Base-by-base conservation (phyloP, 2,329 filamentous ascomycete species). In the Trichoderma polysporum region DNA sequence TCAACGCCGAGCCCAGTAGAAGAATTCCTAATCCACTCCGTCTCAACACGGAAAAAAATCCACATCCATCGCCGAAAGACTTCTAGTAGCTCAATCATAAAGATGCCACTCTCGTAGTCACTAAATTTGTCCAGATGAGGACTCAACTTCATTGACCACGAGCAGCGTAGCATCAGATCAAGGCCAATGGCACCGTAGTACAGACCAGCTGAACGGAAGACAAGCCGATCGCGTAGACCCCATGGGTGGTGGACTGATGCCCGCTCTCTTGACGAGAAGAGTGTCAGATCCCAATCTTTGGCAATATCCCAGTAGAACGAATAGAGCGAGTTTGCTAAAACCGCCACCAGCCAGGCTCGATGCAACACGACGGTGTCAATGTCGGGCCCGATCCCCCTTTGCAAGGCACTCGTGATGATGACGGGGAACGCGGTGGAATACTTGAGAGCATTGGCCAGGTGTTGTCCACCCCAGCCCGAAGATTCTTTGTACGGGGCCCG, bases 251-350 rank as follows among this genome's bases (percentile, higher is more conserved):
- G 87, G 1, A 85, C 84, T 12, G 85, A 83, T 70, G 83, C 83
- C 69, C 90, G 86, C 69, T 87, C 83, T 41, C 79, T 79, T 1
- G 83, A 77, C 2, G 90, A 87, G 75, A 98, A 91, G 15, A 98
- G 84, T 0, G 91, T 92, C 69, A 99, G 84, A 75, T 98, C 95
- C 95, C 95, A 99, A 82, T 99, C 95, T 81, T 94, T 95, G 65
- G 92, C 86, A 33, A 98, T 89, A 74, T 99, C 95, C 95, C 95
- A 99, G 83, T 95, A 99, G 82, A 98, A 98, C n/a, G 91, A 93
- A 80, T 97, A 99, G 52, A 91, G 83, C 15, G 92, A 96, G 78
- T 99, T 97, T 73, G 95, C 75, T 37, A 93, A 81, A 33, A 92
- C 91, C 50, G 90, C 90, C 39, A 85, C 79, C 33, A 96, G 81